Base-by-base conservation (phyloP, 805 yeast species). In the Saccharomycopsis javanensis region DNA sequence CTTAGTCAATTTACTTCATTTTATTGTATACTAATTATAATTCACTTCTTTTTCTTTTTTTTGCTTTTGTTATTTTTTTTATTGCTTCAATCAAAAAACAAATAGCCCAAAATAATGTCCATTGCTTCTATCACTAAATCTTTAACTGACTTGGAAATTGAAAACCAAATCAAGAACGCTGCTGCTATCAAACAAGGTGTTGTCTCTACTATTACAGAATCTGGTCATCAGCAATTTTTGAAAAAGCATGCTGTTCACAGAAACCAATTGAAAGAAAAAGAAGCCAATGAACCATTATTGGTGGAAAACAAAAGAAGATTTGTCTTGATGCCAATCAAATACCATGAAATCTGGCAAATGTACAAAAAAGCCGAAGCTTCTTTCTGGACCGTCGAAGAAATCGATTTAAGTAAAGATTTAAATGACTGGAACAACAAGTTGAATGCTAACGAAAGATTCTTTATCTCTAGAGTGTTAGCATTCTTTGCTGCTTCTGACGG, bases 401-500 rank as follows among this genome's bases (percentile, higher is more conserved):
- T 92, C 64, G 99, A 92, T 74, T 81, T 92, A 63, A 84, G 95
- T 57, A 94, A 92, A 78, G 99, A 92, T 72, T 69, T 79, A 60
- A 80, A 80, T 67, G 99, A 92, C 76, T 92, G 99, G 99, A 91
- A 88, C 71, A 81, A 86, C 75, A 78, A 78, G 68, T 77, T 92
- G 77, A 91, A 79, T 69, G 94, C 88, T 58, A 92, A 91, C 71
- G 99, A 92, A 79, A 82, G 96, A 67, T 94, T 75, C 75, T 92
- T 92, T 73, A 78, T 92, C 65, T 88, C 97, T 15, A 83, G 96
- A 72, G 96, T 92, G 55, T 78, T 92, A 64, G 99, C 99, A 16
- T 92, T 94, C 79, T 92, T 92, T 68, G 99, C 99, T 63, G 99
- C 99, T 50, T 88, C 96, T 50, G 99, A 92, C 72, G 99, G 99